These are phyloP conservation scores for Vigna hirtella DNA, from an alignment of 306 rosid genomes.

Conservation along the genomic window DNA sequence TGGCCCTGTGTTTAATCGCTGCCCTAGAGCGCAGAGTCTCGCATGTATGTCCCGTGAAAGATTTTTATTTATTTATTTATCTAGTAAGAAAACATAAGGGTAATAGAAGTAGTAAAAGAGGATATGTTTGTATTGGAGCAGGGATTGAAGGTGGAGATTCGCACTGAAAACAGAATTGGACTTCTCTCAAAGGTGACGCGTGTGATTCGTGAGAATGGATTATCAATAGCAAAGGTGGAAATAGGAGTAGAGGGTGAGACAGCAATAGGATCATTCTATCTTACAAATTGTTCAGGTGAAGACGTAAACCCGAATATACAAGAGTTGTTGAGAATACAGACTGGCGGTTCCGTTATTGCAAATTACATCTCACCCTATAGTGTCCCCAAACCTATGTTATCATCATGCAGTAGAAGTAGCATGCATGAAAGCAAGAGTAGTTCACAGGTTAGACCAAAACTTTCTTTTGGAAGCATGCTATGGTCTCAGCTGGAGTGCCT, in stretches of 20 bases:
- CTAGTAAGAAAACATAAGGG: neutral
- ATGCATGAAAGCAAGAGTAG: neutral
- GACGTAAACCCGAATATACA: conserved; percentile 50
- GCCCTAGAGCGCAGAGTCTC: conserved; percentile 75
- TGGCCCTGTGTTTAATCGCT: conserved; percentile 57
- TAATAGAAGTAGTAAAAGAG: neutral
- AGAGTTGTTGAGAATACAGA: conserved; percentile 55
- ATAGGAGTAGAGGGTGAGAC: conserved; percentile 51
- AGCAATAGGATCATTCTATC: conserved; percentile 63
- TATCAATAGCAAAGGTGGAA: conserved; percentile 58
- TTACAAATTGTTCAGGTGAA: conserved; percentile 57
- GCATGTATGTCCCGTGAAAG: conserved; percentile 8
- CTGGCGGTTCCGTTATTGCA: conserved; percentile 53
- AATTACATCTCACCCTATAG: conserved; percentile 49
- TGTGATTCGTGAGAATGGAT: conserved; percentile 63
- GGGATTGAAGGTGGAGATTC: conserved; percentile 64
- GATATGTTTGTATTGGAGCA: conserved; percentile 2
- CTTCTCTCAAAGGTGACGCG: conserved; percentile 61
- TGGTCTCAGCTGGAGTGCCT: conserved; percentile 70
- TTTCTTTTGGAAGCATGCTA: conserved; percentile 64
- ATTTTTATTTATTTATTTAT: neutral
- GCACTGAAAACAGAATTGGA: conserved; percentile 56
- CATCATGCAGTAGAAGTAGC: conserved; percentile 36
- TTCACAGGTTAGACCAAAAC: conserved; percentile 44
- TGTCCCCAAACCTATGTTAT: conserved; percentile 14